Evolutionary conservation across 2,329 filamentous ascomycete species (phyloP).

Genomic region (Colletotrichum sp.): DNA sequence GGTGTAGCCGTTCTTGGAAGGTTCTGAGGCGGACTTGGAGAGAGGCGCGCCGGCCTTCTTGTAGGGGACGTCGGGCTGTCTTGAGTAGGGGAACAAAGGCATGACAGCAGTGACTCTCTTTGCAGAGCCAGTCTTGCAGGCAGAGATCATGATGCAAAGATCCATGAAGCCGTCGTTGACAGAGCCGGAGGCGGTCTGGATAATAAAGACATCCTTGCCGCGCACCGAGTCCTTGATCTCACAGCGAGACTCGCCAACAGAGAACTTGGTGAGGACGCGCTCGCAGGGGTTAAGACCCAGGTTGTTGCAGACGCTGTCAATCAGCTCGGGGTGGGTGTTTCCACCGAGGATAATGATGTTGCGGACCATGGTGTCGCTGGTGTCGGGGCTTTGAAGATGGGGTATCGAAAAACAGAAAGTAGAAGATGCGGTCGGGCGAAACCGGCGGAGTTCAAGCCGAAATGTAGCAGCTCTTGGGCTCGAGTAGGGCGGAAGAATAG

Average conservation of each 20-base stretch:
- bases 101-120: conserved; percentile 87
- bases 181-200: conserved; percentile 89
- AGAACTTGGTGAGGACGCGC: conserved; percentile 89
- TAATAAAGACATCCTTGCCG: conserved; percentile 98
- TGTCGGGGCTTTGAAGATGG: background rate
- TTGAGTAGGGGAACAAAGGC: conserved; percentile 94
- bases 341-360: conserved; percentile 95
- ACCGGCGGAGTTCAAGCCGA: background rate
- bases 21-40: conserved; percentile 66
- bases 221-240: conserved; percentile 97
- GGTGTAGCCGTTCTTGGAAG: conserved; percentile 70
- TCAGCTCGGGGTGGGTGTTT: conserved; percentile 88
- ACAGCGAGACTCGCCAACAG: conserved; percentile 91
- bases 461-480: background rate
- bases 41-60: conserved; percentile 93
- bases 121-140: conserved; percentile 93
- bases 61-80: conserved; percentile 95
- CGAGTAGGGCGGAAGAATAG: background rate
- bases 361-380: conserved; percentile 73
- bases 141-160: conserved; percentile 97
- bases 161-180: conserved; percentile 98
- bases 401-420: background rate
- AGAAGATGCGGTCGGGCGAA: conserved; percentile 1
- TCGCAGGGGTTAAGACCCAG: conserved; percentile 87
- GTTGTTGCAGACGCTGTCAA: conserved; percentile 85